Evolutionary conservation across 768 basidiomycete species (phyloP).

Genomic region (Pisolithus sp.): DNA sequence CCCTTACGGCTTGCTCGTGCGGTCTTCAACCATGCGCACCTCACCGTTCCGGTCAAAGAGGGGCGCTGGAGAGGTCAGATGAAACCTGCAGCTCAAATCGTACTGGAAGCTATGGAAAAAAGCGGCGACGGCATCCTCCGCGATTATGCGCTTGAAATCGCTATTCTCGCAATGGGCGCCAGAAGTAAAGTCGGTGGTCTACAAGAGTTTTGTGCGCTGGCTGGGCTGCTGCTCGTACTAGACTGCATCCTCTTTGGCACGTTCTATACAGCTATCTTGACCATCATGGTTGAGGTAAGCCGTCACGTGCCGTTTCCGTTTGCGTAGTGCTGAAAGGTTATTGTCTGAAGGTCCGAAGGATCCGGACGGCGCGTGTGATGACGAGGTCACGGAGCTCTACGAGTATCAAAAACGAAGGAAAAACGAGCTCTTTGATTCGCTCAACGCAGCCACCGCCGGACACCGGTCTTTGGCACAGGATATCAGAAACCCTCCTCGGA

Average conservation of each 20-base stretch:
- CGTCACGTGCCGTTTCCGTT: conserved; percentile 8
- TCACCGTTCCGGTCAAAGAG: conserved; percentile 34
- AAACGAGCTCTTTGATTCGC: conserved; percentile 24
- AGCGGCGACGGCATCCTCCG: conserved; percentile 82
- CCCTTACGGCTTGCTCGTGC: conserved; percentile 86
- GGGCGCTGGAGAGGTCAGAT: conserved; percentile 40
- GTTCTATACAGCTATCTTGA: conserved; percentile 82
- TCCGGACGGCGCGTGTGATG: conserved; percentile 54
- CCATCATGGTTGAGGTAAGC: conserved; percentile 91
- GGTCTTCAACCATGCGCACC: conserved; percentile 78
- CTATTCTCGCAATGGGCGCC: conserved; percentile 82
- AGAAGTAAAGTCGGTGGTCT: conserved; percentile 83
- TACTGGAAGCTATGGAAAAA: conserved; percentile 74
- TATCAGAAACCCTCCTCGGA: conserved; percentile 34
- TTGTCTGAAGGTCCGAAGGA: conserved; percentile 54
- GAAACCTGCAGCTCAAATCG: conserved; percentile 77
- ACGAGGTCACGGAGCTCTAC: conserved; percentile 30
- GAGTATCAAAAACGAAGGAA: conserved; percentile 25
- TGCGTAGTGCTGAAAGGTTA: too few species aligned
- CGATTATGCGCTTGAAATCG: conserved; percentile 91
- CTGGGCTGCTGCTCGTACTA: conserved; percentile 77
- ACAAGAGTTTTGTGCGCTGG: conserved; percentile 91
- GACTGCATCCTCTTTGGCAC: conserved; percentile 89
- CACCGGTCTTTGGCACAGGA: conserved; percentile 14
- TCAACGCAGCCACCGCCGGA: conserved; percentile 15